Conservation (phyloP, 352 stramenopile genomes). For the Phytophthora fragariae region DNA sequence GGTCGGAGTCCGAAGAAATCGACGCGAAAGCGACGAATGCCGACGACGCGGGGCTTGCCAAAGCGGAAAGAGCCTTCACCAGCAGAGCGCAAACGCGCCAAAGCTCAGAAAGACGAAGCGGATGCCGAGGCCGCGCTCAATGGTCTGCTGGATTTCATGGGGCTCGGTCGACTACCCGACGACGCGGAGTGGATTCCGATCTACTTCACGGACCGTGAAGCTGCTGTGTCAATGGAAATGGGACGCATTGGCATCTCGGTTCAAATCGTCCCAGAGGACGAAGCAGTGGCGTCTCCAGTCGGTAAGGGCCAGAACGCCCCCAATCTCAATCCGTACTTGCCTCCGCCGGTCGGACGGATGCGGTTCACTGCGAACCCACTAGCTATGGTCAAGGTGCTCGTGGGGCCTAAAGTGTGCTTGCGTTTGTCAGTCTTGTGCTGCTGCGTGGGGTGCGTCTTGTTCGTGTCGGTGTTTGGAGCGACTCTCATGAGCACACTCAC, state of each 20-base stretch:
- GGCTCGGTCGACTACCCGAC: conserved; percentile 75
- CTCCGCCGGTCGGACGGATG: conserved; percentile 87
- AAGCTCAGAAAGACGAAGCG: conserved; percentile 58
- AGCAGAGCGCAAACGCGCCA: conserved; percentile 28
- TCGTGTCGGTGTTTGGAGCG: conserved; percentile 71
- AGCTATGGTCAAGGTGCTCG: conserved; percentile 77
- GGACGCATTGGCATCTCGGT: conserved; percentile 68
- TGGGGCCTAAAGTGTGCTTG: conserved; percentile 68
- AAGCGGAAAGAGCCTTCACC: conserved; percentile 25
- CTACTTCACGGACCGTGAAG: conserved; percentile 79
- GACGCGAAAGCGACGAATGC: conserved; percentile 3
- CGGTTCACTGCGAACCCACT: conserved; percentile 86
- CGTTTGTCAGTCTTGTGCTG: conserved; percentile 57
- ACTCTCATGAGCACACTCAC: conserved; percentile 85
- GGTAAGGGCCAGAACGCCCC: conserved; percentile 85
- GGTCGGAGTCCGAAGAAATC: conserved; percentile 15
- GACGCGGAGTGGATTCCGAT: conserved; percentile 83
- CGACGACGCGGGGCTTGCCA: not conserved
- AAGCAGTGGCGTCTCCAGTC: conserved; percentile 73
- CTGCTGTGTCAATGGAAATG: conserved; percentile 71
- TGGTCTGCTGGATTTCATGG: conserved; percentile 74
- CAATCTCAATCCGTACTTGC: conserved; percentile 93
- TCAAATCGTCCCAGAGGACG: conserved; percentile 88
- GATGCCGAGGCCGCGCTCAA: conserved; percentile 69
- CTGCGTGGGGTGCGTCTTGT: conserved; percentile 67